Percentiles rank a stretch among this genome's conserved stretches.
phyloP scores from a whole-genome alignment of 805 yeast species.

The Gaillardinia entomophila region DNA sequence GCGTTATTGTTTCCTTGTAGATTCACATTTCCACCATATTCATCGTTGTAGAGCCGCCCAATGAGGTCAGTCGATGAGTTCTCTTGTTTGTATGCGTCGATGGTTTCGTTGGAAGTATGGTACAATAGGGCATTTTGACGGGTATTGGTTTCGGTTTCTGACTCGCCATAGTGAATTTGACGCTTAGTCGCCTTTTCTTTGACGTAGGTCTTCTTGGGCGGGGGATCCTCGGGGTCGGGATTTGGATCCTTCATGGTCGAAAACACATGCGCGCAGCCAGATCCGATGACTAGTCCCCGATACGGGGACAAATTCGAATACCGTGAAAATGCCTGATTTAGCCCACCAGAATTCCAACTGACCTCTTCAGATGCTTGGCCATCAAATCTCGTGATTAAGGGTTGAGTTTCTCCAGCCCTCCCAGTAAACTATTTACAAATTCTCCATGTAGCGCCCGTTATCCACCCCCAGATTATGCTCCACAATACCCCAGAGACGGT shows the following conservation, averaged over 20 bases:
- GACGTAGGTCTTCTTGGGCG: neutral
- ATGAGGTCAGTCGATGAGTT: conserved; percentile 34
- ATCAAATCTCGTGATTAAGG: too few species aligned
- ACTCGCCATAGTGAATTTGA: too few species aligned
- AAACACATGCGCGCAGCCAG: too few species aligned
- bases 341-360: too few species aligned
- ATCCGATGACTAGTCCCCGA: too few species aligned
- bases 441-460: conserved; percentile 55
- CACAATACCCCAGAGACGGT: conserved; percentile 77
- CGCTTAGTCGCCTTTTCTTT: neutral
- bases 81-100: conserved; percentile 31
- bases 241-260: too few species aligned
- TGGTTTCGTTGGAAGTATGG: conserved; percentile 32
- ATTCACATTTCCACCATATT: too few species aligned
- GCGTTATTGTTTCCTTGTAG: neutral
- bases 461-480: conserved; percentile 62
- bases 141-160: conserved; percentile 32
- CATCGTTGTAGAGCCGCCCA: conserved; percentile 39
- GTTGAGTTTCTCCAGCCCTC: too few species aligned
- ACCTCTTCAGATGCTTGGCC: too few species aligned
- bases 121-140: conserved; percentile 32
- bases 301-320: too few species aligned
- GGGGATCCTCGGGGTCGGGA: neutral
- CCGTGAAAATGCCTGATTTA: too few species aligned
- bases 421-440: too few species aligned